These are phyloP conservation scores for Aeminium ludgeri DNA, from an alignment of 495 filamentous ascomycete species.

Conservation along the genomic window DNA sequence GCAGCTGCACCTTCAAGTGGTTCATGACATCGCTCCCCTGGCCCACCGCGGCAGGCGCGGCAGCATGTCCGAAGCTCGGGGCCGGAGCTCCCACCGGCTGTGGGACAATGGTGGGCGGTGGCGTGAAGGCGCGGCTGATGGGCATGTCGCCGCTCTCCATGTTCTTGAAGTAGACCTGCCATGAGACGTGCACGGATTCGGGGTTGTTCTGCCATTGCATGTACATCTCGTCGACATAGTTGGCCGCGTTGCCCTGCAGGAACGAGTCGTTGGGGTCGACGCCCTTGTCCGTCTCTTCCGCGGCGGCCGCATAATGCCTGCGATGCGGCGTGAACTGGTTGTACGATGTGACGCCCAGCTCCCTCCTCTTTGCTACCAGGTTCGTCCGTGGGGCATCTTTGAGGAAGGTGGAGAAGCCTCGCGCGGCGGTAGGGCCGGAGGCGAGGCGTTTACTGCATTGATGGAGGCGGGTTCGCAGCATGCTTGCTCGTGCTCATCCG, in stretches of 20 bases:
- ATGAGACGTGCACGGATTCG: conserved; percentile 86
- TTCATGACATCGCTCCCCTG: conserved; percentile 76
- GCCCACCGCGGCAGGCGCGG: conserved; percentile 21
- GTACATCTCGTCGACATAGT: conserved; percentile 99
- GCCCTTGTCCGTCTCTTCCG: conserved; percentile 36
- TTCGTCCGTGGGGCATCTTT: conserved; percentile 8
- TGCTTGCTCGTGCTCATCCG: conserved; percentile 14
- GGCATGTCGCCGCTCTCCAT: conserved; percentile 98
- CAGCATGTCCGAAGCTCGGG: conserved; percentile 23
- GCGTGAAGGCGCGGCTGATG: conserved; percentile 87
- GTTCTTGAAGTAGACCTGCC: conserved; percentile 98
- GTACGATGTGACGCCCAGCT: conserved; percentile 26
- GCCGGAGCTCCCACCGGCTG: conserved; percentile 50
- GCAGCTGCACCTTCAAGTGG: conserved; percentile 93
- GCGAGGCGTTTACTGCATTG: conserved; percentile 22
- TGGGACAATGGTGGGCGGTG: conserved; percentile 80
- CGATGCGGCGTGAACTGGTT: conserved; percentile 17
- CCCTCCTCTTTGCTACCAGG: conserved; percentile 13
- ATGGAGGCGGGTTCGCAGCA: conserved; percentile 24
- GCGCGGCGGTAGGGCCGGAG: conserved; percentile 14
- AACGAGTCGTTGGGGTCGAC: conserved; percentile 84
- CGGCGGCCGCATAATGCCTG: conserved; percentile 38
- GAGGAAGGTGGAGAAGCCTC: conserved; percentile 18
- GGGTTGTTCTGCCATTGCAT: conserved; percentile 90
- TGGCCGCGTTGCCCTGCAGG: conserved; percentile 83